A percentile compares a stretch with the other conserved stretches of the same genome.
These are phyloP conservation scores for Claviceps quebecensis DNA, from an alignment of 2,329 filamentous ascomycete species.

Conservation along the genomic window DNA sequence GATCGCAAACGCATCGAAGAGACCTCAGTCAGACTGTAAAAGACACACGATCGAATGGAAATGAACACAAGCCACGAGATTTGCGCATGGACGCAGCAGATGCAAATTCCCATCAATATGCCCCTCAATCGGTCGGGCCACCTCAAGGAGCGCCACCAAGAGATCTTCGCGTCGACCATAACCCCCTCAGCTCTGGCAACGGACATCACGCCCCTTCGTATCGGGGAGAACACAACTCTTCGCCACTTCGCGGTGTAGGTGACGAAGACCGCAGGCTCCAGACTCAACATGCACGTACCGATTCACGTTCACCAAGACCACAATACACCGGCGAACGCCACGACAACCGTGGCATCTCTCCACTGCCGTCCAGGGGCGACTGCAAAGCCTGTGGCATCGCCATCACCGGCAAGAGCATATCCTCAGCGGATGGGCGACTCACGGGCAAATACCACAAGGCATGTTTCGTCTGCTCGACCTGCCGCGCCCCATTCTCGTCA, in stretches of 20 bases:
- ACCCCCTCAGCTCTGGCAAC: neutral
- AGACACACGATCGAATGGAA: slow-evolving; percentile 40
- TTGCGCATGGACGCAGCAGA: slow-evolving; percentile 20
- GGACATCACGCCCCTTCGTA: neutral
- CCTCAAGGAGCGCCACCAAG: slow-evolving; percentile 14
- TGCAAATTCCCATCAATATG: slow-evolving; percentile 12
- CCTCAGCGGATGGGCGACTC: slow-evolving; percentile 80
- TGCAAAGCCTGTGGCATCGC: slow-evolving; percentile 70
- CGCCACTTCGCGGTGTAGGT: slow-evolving; percentile 1
- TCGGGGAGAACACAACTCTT: slow-evolving; percentile 4
- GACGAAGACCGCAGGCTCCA: neutral
- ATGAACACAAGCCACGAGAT: slow-evolving; percentile 16
- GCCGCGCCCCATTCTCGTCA: slow-evolving; percentile 66
- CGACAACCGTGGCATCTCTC: slow-evolving; percentile 25
- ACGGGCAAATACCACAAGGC: slow-evolving; percentile 90
- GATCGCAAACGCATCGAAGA: slow-evolving; percentile 20
- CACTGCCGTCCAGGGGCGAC: slow-evolving; percentile 46
- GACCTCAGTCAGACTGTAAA: slow-evolving; percentile 39
- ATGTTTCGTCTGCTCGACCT: slow-evolving; percentile 86
- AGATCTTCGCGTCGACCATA: slow-evolving; percentile 9
- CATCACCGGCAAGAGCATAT: slow-evolving; percentile 85
- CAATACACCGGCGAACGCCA: slow-evolving; percentile 11
- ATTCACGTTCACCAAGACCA: neutral
- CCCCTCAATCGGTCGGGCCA: slow-evolving; percentile 15
- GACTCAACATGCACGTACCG: neutral